Base-by-base conservation (phyloP, 345 rosid species). In the Anacardium occidentale region DNA sequence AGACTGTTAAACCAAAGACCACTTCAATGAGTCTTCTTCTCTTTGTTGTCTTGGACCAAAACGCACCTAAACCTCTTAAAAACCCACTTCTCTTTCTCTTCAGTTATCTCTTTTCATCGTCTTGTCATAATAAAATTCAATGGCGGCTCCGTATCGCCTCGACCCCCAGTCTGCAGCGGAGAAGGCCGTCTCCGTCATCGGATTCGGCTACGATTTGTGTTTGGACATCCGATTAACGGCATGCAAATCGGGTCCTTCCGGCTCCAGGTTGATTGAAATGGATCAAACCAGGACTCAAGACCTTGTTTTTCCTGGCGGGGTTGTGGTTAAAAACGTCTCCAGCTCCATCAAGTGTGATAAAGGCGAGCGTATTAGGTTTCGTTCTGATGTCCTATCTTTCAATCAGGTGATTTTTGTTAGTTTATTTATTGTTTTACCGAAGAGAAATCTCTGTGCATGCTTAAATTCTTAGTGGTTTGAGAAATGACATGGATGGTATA, bases 291-390 rank as follows among this genome's bases (percentile, higher is more conserved):
- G 11, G 69, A 86, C 75, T 11, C 76, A 85, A 2, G 94, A 92
- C 83, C 76, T 94, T 5, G 76, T 86, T 61, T 61, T 95, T 74
- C 98, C 98, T 1, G 94, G 93, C 2, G 97, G 94, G 20, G 79
- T 83, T 54, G 84, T 95, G 45, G 96, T 92, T n/a, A 69, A 72
- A 29, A 68, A 81, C 45, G 99, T 89, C 51, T 79, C 90, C 3
- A 70, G 74, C 53, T 90, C 84, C 40, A 91, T 95, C 70, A 92
- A 86, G 85, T 95, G 97, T 64, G 99, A 95, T 64, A 95, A 95
- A 71, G 99, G 98, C 80, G 98, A 95, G 64, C 91, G 93, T 15
- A 92, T 94, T 4, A 86, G 98, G 76, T 79, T 92, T 40, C 77
- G 84, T 60, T 87, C 98, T 66, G 98, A 95, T 70, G 83, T 90